Evolutionary conservation across 495 filamentous ascomycete genomes (phyloP), one percentile per base, ranked within the genome.

Genomic region (Xylaria castorea): DNA sequence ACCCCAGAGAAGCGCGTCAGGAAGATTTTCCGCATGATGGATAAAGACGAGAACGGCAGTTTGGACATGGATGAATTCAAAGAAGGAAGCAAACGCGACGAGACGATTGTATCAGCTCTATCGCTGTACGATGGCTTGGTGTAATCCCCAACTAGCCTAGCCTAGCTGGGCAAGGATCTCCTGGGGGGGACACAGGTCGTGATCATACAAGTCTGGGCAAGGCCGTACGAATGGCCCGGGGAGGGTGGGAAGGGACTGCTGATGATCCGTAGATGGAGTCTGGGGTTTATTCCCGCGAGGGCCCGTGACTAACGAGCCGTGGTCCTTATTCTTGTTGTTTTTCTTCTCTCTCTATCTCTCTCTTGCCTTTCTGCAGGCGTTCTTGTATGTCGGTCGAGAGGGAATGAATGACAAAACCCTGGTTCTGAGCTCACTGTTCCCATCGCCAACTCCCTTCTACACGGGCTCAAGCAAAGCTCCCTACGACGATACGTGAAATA

Each of bases 21-120:
- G 79, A 99, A 99, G 86, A 99, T 99, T 81, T 99, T 99, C 85
- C 90, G 92, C 76, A 98, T 98, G 96, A 99, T 99, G 96, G 96
- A 99, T 85, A 99, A 99, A 86, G 96, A 99, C 80, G 95, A 99
- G 85, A 98, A 98, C 78, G 92, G 95, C 71, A 94, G 91, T 79
- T 84, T 97, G 66, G 92, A 96, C 82, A 93, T 97, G 88, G 91
- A 94, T 64, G 96, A 99, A 81, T 99, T 99, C 87, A 98, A 98
- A 83, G 96, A 98, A 83, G 96, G 97, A 77, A 97, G 94, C 83
- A 97, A 98, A 86, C 93, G 94, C 50, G 96, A 99, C 81, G 95
- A 97, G 83, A 99, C 97, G n/a, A 99, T 99, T 80, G 96, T 99
- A 50, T 97, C 94, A 60, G 96, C 97, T 16, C 85, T 99, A 75